Conservation (phyloP, 208 protist genomes). For the Trypanosoma mega region DNA sequence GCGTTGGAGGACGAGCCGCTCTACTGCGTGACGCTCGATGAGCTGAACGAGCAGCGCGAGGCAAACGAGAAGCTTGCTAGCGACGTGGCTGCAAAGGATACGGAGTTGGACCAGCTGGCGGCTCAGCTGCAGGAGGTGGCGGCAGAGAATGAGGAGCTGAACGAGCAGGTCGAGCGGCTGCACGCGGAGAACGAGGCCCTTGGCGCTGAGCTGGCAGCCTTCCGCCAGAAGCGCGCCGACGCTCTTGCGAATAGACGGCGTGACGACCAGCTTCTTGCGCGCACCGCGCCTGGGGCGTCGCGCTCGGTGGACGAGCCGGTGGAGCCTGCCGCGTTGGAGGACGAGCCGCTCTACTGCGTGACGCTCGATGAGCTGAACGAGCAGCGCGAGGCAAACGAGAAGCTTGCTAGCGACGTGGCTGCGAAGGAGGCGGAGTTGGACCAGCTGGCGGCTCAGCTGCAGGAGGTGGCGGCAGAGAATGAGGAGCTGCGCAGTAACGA, state of each 20-base stretch:
- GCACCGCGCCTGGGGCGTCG: too few species aligned
- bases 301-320: background rate
- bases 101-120: background rate
- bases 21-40: background rate
- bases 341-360: background rate
- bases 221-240: background rate
- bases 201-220: background rate
- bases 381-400: background rate
- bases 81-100: slow-evolving; percentile 1
- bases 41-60: background rate
- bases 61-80: slow-evolving; percentile 2
- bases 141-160: slow-evolving; percentile 4
- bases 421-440: slow-evolving; percentile 11
- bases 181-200: background rate
- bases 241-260: background rate
- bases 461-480: slow-evolving; percentile 9
- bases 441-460: background rate
- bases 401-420: background rate
- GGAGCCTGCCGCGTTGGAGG: background rate
- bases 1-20: background rate
- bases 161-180: background rate
- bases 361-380: slow-evolving; percentile 1
- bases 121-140: slow-evolving; percentile 4
- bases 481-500: slow-evolving; percentile 11
- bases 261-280: background rate